Evolutionary conservation across 352 stramenopile species (phyloP).

Genomic region (Globisporangium alternatum): DNA sequence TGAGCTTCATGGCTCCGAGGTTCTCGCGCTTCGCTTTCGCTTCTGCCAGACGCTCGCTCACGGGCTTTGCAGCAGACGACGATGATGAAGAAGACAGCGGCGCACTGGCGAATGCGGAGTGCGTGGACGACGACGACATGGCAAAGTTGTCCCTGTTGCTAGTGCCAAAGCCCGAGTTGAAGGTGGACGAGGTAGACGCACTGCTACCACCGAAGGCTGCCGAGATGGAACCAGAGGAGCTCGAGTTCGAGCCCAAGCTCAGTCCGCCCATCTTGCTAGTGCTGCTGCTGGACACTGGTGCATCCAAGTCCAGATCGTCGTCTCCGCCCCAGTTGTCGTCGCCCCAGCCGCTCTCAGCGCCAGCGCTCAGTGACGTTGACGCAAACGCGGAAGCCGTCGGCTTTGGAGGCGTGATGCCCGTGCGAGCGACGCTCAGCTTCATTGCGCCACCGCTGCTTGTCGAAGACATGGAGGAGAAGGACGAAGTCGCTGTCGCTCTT

Average conservation of each 20-base stretch:
- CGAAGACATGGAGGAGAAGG: conserved; percentile 32
- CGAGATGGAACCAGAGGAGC: background rate
- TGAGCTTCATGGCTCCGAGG: conserved; percentile 62
- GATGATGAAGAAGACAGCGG: background rate
- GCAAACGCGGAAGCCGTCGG: conserved; percentile 21
- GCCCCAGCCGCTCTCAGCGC: conserved; percentile 38
- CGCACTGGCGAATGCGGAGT: conserved; percentile 16
- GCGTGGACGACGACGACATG: conserved; percentile 13
- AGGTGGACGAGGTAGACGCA: conserved; percentile 2
- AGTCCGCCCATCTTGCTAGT: conserved; percentile 4
- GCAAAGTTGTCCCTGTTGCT: conserved; percentile 9
- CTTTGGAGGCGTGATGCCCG: conserved; percentile 18
- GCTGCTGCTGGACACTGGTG: conserved; percentile 8
- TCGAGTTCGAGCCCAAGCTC: conserved; percentile 7
- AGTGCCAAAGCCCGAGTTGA: conserved; percentile 12
- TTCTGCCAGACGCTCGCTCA: conserved; percentile 52
- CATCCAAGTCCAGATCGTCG: conserved; percentile 39
- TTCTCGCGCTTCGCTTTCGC: conserved; percentile 52
- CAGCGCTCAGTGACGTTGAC: conserved; percentile 24
- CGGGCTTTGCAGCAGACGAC: conserved; percentile 29
- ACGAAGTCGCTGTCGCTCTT: conserved; percentile 18
- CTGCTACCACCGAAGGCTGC: conserved; percentile 15
- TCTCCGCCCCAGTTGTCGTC: conserved; percentile 70
- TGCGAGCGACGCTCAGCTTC: conserved; percentile 52
- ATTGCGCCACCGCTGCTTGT: conserved; percentile 21